Evolutionary conservation across 1,284 basidiomycete genomes (phyloP).

Genomic region (Cutaneotrichosporon cyanovorans): DNA sequence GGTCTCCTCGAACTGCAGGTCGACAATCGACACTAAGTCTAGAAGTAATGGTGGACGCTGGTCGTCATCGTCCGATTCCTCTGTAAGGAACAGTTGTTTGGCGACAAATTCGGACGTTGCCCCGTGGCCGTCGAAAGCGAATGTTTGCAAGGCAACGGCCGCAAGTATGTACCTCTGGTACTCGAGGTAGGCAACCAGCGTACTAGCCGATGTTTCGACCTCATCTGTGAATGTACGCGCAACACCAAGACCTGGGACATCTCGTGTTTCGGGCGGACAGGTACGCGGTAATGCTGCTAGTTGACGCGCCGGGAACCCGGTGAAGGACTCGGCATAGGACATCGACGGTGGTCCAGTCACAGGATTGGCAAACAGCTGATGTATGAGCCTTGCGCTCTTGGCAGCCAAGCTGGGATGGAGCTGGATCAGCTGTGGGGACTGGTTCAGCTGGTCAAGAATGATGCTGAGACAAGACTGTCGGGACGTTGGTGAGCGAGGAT

Average conservation of each 20-base stretch:
- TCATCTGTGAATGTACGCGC: conserved; percentile 63
- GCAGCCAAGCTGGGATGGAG: conserved; percentile 75
- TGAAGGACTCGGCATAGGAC: conserved; percentile 78
- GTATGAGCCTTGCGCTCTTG: conserved; percentile 71
- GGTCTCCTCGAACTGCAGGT: conserved; percentile 80
- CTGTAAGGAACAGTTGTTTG: conserved; percentile 58
- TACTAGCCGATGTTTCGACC: conserved; percentile 65
- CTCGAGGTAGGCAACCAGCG: conserved; percentile 70
- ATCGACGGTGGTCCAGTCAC: conserved; percentile 74
- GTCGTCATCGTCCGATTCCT: conserved; percentile 53
- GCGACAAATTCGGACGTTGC: conserved; percentile 65
- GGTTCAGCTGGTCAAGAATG: conserved; percentile 67
- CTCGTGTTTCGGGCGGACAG: conserved; percentile 52
- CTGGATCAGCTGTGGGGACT: conserved; percentile 54
- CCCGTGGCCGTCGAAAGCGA: conserved; percentile 70
- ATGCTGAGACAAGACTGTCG: conserved; percentile 69
- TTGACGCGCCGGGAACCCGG: conserved; percentile 83
- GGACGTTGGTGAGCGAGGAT: conserved; percentile 58
- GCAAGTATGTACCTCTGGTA: conserved; percentile 79
- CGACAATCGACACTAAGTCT: conserved; percentile 75
- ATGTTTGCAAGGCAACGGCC: conserved; percentile 79
- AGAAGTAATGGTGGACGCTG: conserved; percentile 77
- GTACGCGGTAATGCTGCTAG: conserved; percentile 49
- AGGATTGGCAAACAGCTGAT: conserved; percentile 78
- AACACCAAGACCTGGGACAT: conserved; percentile 53